A percentile compares a stretch with the other conserved stretches of the same genome.
Conservation (phyloP, 768 basidiomycete species). For the Phaeotremella skinneri region DNA sequence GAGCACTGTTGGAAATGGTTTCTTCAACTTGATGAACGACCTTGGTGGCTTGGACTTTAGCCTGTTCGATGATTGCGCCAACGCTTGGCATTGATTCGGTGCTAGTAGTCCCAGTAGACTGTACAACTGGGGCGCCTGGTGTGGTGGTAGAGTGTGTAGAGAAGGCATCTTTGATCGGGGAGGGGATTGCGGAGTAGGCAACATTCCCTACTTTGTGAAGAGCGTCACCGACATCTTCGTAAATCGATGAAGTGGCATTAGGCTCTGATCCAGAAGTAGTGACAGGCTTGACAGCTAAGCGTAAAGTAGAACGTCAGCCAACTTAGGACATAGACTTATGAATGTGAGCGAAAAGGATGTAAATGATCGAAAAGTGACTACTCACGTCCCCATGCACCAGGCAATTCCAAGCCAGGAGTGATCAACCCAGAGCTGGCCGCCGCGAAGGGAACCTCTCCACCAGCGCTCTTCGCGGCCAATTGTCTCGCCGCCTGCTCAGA, state of each 20-base stretch:
- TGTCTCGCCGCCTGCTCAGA: slow-evolving; percentile 48
- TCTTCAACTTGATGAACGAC: slow-evolving; percentile 22
- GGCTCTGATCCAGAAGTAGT: slow-evolving; percentile 26
- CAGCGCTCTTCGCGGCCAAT: background rate
- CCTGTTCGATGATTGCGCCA: slow-evolving; percentile 21
- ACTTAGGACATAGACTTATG: slow-evolving; percentile 4
- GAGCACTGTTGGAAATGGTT: slow-evolving; percentile 22
- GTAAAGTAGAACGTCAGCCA: background rate
- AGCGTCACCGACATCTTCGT: slow-evolving; percentile 39
- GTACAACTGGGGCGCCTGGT: background rate
- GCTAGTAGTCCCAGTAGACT: background rate
- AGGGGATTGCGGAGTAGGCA: slow-evolving; percentile 38
- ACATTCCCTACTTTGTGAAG: slow-evolving; percentile 37
- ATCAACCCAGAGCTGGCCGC: slow-evolving; percentile 11
- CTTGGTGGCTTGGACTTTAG: slow-evolving; percentile 27
- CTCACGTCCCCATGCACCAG: slow-evolving; percentile 45
- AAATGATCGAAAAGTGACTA: background rate
- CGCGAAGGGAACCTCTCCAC: background rate
- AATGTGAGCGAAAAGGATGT: background rate
- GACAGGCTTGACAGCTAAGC: slow-evolving; percentile 22
- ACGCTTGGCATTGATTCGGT: slow-evolving; percentile 6
- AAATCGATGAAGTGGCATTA: slow-evolving; percentile 34
- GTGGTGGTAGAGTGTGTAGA: slow-evolving; percentile 7
- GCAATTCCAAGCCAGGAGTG: slow-evolving; percentile 39
- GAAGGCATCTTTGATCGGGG: slow-evolving; percentile 35